A percentile compares a stretch with the other conserved stretches of the same genome.
Evolutionary conservation across 352 stramenopile species (phyloP).

Genomic region (Globisporangium spiculum): DNA sequence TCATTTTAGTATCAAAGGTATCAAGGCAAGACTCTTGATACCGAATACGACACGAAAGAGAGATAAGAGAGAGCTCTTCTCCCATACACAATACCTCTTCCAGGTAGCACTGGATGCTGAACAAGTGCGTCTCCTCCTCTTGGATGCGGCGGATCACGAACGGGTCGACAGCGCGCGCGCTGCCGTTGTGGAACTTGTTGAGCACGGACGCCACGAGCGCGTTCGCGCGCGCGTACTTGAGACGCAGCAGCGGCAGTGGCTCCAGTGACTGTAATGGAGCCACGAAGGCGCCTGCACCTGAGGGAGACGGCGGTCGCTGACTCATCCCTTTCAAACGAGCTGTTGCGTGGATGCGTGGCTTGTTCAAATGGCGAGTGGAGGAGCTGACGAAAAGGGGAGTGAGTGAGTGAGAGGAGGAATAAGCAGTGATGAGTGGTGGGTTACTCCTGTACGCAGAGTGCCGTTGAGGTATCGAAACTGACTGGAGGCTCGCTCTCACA

Average conservation of each 20-base stretch:
- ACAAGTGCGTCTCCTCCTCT: conserved; percentile 47
- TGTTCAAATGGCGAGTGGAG: background rate
- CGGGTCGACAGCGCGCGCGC: conserved; percentile 54
- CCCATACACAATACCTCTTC: conserved; percentile 41
- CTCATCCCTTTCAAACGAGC: background rate
- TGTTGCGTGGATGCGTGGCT: background rate
- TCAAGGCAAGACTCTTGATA: background rate
- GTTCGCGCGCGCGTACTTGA: conserved; percentile 48
- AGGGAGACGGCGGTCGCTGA: background rate
- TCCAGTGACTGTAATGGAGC: background rate
- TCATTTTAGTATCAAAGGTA: background rate
- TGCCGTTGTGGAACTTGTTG: conserved; percentile 81
- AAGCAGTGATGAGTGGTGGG: background rate
- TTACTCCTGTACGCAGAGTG: background rate
- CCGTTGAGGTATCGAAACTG: conserved; percentile 2
- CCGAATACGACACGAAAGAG: background rate
- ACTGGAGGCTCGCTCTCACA: background rate
- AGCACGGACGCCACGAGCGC: conserved; percentile 51
- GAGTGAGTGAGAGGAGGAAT: background rate
- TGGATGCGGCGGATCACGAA: conserved; percentile 58
- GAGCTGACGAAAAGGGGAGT: background rate
- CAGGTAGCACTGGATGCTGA: conserved; percentile 73
- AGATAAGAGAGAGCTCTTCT: background rate
- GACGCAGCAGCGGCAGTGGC: conserved; percentile 13
- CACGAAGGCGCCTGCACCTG: background rate